Evolutionary conservation across 805 yeast species (phyloP), one percentile per base, ranked within the genome.

Genomic region (Sugiyamaella smithiae): DNA sequence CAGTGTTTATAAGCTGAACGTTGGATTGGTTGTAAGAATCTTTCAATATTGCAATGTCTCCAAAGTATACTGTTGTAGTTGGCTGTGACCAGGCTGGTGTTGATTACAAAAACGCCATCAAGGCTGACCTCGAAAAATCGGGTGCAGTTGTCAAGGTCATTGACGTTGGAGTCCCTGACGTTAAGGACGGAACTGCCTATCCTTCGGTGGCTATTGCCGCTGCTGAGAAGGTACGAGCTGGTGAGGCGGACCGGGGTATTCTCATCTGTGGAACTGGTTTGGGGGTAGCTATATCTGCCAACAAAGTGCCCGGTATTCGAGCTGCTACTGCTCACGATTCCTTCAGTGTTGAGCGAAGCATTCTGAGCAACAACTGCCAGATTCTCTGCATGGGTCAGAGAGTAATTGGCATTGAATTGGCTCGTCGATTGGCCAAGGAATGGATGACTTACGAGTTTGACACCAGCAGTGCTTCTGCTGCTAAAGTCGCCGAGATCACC

Each of bases 261-360:
- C 59, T 74, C 35, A 68, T 74, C 53, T 74, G 78, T 56, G 78
- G 77, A 2, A 74, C 78, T 6, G 78, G 78, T 1, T 62, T 74
- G 29, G 78, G 78, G 0, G 77, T 74, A n/a, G 76, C 76, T 11
- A 66, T 74, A 43, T 61, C 72, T 32, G 77, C 78, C 11, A 74
- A 73, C 60, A 73, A 73, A 54, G 78, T 73, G 17, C 57, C 64
- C 2, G 77, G 77, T 8, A 72, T 73, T 46, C 61, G 77, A 40
- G 77, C 77, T 1, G 77, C 70, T 7, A 73, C 77, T 19, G 77
- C 77, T 3, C 77, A 73, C 49, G 77, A 73, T 55, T 66, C 73
- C 4, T 73, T 72, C 62, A 66, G 72, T 35, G 77, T 73, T 17
- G 78, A 73, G 56, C 61, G 78, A 47, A 65, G 72, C 28, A 71